phyloP scores from a whole-genome alignment of 2,329 filamentous ascomycete genomes.

The Cladosporium sp. region DNA sequence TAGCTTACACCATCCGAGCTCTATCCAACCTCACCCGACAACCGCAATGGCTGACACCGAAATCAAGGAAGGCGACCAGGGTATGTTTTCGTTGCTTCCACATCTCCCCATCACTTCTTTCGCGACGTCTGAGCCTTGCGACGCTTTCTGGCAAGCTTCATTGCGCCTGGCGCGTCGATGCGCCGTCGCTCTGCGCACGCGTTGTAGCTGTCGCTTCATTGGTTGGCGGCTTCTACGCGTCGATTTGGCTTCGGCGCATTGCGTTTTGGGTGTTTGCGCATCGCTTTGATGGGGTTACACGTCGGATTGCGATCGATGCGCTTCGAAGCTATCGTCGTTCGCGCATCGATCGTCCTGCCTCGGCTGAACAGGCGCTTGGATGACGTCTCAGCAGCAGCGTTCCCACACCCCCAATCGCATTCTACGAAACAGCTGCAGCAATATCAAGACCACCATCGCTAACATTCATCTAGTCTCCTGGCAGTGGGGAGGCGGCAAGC shows the following conservation, averaged over 20 bases:
- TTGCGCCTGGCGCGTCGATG: constrained; percentile 17
- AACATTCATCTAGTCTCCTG: constrained; percentile 50
- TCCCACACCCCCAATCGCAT: too few species aligned
- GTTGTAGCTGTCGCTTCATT: not conserved
- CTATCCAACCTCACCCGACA: constrained; percentile 12
- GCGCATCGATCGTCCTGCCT: constrained; percentile 1
- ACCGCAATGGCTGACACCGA: constrained; percentile 39
- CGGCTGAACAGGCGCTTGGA: not conserved
- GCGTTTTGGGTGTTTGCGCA: too few species aligned
- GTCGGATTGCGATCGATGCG: not conserved
- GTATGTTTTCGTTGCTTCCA: constrained; percentile 18
- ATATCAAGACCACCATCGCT: constrained; percentile 2
- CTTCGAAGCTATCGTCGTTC: not conserved
- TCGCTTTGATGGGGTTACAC: too few species aligned
- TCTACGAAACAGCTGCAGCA: too few species aligned
- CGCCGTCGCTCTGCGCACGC: not conserved
- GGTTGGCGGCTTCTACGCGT: too few species aligned
- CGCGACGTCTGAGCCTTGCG: constrained; percentile 4
- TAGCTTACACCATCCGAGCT: too few species aligned
- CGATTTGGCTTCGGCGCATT: too few species aligned
- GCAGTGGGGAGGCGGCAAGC: constrained; percentile 54
- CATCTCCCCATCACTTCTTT: constrained; percentile 5
- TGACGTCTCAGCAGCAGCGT: not conserved
- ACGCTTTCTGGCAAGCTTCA: not conserved
- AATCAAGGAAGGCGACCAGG: constrained; percentile 43